Conservation (phyloP, 176 grass and related monocot species). For the Aechmea fasciata region DNA sequence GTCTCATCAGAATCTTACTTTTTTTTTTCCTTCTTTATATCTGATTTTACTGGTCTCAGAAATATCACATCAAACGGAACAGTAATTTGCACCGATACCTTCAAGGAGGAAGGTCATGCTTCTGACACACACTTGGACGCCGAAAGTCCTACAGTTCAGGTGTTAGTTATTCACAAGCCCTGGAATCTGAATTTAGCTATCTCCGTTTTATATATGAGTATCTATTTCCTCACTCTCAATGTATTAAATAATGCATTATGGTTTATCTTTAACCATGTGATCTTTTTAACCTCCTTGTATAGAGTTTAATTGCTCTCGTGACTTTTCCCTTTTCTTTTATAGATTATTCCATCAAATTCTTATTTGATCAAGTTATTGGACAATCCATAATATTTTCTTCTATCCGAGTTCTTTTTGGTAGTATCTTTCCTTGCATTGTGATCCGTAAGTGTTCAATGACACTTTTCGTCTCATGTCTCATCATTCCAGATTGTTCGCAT, state of each 20-base stretch:
- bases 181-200: background rate
- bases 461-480: background rate
- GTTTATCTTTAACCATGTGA: no score
- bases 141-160: constrained; percentile 39
- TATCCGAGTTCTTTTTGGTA: background rate
- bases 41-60: constrained; percentile 18
- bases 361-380: no score
- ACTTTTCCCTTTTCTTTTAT: no score
- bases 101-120: constrained; percentile 6
- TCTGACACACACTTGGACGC: constrained; percentile 13
- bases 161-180: constrained; percentile 9
- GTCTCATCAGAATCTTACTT: constrained; percentile 1
- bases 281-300: no score
- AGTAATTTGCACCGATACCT: constrained; percentile 20
- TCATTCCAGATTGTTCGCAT: constrained; percentile 53
- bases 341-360: no score
- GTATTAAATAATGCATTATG: no score
- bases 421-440: no score
- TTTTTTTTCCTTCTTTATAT: constrained; percentile 4
- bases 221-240: background rate
- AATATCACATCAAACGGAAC: constrained; percentile 21
- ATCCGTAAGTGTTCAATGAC: background rate
- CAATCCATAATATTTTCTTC: background rate
- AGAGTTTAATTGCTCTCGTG: no score
- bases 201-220: background rate